A percentile compares a stretch with the other conserved stretches of the same genome.
These are phyloP conservation scores for Porcisia hertigi DNA, from an alignment of 208 protist genomes.

Conservation along the genomic window DNA sequence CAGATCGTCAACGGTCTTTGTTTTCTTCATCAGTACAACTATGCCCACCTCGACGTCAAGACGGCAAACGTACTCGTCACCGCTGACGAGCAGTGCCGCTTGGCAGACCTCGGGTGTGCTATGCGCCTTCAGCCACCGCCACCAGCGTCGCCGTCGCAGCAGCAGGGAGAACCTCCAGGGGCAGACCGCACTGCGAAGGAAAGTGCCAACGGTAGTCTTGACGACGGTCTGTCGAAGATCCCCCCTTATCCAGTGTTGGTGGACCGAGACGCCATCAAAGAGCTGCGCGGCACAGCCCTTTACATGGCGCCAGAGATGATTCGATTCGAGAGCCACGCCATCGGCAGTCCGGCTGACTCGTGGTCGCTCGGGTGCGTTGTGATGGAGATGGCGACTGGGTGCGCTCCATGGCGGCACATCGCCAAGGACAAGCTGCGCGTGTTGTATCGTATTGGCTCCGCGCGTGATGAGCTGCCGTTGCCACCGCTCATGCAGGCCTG, in stretches of 20 bases:
- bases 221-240: not conserved
- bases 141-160: not conserved
- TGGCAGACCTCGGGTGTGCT: constrained; percentile 93
- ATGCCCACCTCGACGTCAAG: constrained; percentile 93
- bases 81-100: constrained; percentile 66
- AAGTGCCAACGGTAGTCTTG: constrained; percentile 1
- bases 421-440: constrained; percentile 56
- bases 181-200: not conserved
- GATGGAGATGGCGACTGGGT: constrained; percentile 81
- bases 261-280: constrained; percentile 64
- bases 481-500: constrained; percentile 55
- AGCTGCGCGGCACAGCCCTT: constrained; percentile 81
- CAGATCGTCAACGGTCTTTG: constrained; percentile 76
- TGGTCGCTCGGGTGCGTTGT: constrained; percentile 87
- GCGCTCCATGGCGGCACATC: constrained; percentile 72
- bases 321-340: constrained; percentile 58
- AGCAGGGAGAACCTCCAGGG: not conserved
- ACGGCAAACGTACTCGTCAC: constrained; percentile 89
- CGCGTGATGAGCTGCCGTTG: constrained; percentile 60
- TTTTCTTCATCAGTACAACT: constrained; percentile 84
- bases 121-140: constrained; percentile 58
- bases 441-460: constrained; percentile 58
- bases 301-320: constrained; percentile 91
- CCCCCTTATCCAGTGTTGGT: constrained; percentile 48
- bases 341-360: constrained; percentile 72